A percentile compares a stretch with the other conserved stretches of the same genome.
phyloP scores from a whole-genome alignment of 768 basidiomycete species.

The Exidia glandulosa region DNA sequence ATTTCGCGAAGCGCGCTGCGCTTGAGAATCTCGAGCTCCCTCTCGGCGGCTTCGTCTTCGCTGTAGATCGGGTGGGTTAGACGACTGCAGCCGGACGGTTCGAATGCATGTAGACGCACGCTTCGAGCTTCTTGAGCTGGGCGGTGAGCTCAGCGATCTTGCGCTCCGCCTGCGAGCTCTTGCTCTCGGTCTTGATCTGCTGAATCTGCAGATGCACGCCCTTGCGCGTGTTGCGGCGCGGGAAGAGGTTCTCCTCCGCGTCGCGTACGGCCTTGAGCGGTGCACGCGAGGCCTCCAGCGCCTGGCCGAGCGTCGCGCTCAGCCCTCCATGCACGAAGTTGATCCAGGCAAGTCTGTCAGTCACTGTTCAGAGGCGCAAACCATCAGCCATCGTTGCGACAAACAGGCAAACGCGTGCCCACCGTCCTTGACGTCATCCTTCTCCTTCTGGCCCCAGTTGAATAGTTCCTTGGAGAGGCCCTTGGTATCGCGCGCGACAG shows the following conservation, averaged over 20 bases:
- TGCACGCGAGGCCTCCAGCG: conserved; percentile 51
- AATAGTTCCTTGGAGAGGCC: conserved; percentile 77
- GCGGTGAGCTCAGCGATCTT: conserved; percentile 60
- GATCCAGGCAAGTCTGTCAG: conserved; percentile 72
- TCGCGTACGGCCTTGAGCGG: conserved; percentile 64
- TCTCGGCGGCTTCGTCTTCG: conserved; percentile 57
- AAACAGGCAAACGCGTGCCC: conserved; percentile 8
- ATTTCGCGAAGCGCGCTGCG: conserved; percentile 67
- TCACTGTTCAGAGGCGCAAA: conserved; percentile 33
- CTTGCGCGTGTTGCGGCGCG: conserved; percentile 51
- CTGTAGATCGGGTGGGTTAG: neutral
- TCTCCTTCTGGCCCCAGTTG: conserved; percentile 68
- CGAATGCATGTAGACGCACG: neutral
- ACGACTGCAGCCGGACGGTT: neutral
- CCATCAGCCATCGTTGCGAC: neutral
- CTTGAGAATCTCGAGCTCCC: conserved; percentile 59
- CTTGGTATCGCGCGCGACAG: conserved; percentile 52
- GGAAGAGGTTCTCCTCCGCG: conserved; percentile 50
- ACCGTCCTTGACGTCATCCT: conserved; percentile 70
- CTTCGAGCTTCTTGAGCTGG: conserved; percentile 54
- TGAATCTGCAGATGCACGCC: conserved; percentile 49
- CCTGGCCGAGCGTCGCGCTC: conserved; percentile 44
- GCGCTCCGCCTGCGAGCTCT: conserved; percentile 47
- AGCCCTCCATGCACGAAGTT: conserved; percentile 69
- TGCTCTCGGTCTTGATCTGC: conserved; percentile 55